A percentile compares a stretch with the other conserved stretches of the same genome.
These are phyloP conservation scores for Aegle marmelos DNA, from an alignment of 345 rosid genomes.

Conservation along the genomic window DNA sequence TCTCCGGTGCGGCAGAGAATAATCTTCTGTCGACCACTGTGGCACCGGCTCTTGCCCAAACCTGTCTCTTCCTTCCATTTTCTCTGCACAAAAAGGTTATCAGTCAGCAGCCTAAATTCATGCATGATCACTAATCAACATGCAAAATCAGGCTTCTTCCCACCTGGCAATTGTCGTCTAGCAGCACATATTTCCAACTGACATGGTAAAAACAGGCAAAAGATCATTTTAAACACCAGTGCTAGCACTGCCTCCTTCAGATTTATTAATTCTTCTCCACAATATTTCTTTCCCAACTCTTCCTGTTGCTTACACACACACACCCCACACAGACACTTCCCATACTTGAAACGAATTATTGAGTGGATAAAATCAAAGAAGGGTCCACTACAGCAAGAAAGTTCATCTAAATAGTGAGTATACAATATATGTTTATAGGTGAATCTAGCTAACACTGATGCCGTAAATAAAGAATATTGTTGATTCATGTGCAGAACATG, in stretches of 20 bases:
- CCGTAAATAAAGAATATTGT: conserved; percentile 2
- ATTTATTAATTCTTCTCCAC: conserved; percentile 11
- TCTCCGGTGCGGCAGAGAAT: conserved; percentile 13
- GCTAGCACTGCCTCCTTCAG: conserved; percentile 16
- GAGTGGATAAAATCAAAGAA: conserved; percentile 11
- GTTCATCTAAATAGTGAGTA: neutral
- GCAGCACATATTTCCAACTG: conserved; percentile 15
- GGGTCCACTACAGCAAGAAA: conserved; percentile 8
- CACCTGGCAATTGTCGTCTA: conserved; percentile 13
- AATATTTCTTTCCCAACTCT: no score
- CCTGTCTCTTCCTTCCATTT: neutral
- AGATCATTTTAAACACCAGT: conserved; percentile 10
- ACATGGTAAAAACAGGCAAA: conserved; percentile 18
- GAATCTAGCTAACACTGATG: conserved; percentile 9
- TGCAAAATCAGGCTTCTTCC: neutral
- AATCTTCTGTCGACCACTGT: conserved; percentile 31
- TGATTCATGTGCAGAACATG: conserved; percentile 28
- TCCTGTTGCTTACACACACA: no score
- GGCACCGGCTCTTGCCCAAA: neutral
- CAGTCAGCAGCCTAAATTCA: neutral
- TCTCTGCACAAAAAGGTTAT: conserved; percentile 10
- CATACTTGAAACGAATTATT: neutral
- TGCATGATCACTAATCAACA: neutral
- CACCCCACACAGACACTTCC: no score
- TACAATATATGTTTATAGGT: neutral